Evolutionary conservation across 2,329 filamentous ascomycete species (phyloP).

Genomic region (Epicoccum nigrum): DNA sequence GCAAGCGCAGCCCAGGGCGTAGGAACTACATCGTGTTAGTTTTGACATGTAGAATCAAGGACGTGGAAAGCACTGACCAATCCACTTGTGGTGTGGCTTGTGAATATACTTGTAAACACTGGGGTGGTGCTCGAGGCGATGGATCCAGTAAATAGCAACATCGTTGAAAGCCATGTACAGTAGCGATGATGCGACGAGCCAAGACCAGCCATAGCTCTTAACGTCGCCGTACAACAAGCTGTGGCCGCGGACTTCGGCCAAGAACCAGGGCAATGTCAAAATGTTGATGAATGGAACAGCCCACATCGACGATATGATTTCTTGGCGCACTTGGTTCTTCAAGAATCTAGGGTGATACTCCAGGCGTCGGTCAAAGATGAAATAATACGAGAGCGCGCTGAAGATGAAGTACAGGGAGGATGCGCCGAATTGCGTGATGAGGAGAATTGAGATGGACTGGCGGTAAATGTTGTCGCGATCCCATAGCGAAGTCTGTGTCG

Average conservation of each 20-base stretch:
- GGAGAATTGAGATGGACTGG: slow-evolving; percentile 21
- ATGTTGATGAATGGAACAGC: slow-evolving; percentile 56
- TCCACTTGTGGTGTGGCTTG: slow-evolving; percentile 60
- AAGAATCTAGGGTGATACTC: slow-evolving; percentile 58
- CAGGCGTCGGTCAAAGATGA: slow-evolving; percentile 52
- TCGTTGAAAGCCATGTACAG: slow-evolving; percentile 57
- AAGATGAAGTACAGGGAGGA: slow-evolving; percentile 24
- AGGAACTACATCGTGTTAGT: slow-evolving; percentile 44
- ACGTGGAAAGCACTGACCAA: slow-evolving; percentile 44
- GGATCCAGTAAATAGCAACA: slow-evolving; percentile 57
- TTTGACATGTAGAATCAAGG: neutral
- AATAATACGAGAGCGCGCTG: slow-evolving; percentile 25
- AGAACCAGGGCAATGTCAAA: slow-evolving; percentile 55
- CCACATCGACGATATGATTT: slow-evolving; percentile 52
- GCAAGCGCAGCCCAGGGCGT: slow-evolving; percentile 57
- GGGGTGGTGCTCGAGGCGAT: slow-evolving; percentile 55
- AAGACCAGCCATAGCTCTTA: slow-evolving; percentile 41
- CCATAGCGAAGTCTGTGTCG: slow-evolving; percentile 20
- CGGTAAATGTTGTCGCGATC: slow-evolving; percentile 29
- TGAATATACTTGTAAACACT: slow-evolving; percentile 56
- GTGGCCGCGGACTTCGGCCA: slow-evolving; percentile 56
- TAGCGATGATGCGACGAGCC: slow-evolving; percentile 48
- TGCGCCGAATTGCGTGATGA: slow-evolving; percentile 24
- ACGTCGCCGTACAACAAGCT: slow-evolving; percentile 52
- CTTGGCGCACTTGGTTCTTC: slow-evolving; percentile 55